phyloP scores from a whole-genome alignment of 1,284 basidiomycete genomes.

The Moesziomyces aphidis region DNA sequence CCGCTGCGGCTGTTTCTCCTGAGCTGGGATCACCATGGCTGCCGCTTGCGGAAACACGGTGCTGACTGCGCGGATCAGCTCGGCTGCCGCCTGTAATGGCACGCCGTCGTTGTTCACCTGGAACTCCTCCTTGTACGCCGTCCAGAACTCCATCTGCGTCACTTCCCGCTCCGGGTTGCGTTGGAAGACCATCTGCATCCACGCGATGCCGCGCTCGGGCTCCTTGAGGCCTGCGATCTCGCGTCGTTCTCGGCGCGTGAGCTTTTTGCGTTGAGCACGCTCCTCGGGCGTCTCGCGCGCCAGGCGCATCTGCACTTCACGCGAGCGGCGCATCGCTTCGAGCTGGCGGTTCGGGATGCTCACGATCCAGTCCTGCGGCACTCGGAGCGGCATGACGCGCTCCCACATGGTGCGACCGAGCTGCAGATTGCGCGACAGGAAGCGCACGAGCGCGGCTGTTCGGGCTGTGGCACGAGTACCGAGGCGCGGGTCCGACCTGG shows the following conservation, averaged over 20 bases:
- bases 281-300: constrained; percentile 47
- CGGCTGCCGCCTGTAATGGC: constrained; percentile 79
- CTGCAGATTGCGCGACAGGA: constrained; percentile 52
- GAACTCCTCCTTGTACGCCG: constrained; percentile 78
- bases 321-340: constrained; percentile 20
- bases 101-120: constrained; percentile 67
- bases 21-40: constrained; percentile 81
- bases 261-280: constrained; percentile 39
- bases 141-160: constrained; percentile 91
- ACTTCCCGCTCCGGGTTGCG: constrained; percentile 78
- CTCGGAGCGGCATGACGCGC: constrained; percentile 36
- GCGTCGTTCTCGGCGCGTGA: constrained; percentile 41
- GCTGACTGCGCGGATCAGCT: constrained; percentile 86
- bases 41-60: constrained; percentile 81
- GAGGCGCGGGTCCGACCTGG: not conserved
- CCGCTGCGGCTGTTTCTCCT: constrained; percentile 71
- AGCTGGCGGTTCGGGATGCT: constrained; percentile 21
- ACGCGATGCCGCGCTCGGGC: constrained; percentile 58
- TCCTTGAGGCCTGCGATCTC: constrained; percentile 45
- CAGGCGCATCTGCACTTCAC: constrained; percentile 38
- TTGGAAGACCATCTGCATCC: constrained; percentile 81
- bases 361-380: constrained; percentile 34
- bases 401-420: constrained; percentile 59
- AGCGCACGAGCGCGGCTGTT: constrained; percentile 37
- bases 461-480: constrained; percentile 18